Base-by-base conservation (phyloP, 78 protist species). In the Dictyostelium firmibasis region DNA sequence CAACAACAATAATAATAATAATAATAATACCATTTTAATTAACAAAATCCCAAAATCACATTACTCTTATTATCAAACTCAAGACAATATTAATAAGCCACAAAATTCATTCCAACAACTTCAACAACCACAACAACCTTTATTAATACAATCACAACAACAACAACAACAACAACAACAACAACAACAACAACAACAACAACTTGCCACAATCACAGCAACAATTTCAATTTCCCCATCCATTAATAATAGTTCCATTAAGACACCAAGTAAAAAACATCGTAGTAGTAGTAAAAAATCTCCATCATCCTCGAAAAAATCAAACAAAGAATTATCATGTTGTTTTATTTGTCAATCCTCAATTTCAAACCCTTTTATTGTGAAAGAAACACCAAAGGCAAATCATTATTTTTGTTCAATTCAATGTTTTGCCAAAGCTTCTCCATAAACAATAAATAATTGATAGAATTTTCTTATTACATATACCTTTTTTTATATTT, bases 271-370 rank as follows among this genome's bases (percentile, higher is more conserved):
- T 57, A 57, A 20, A 57, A 57, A 57, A 20, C 67, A 57, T 57
- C 67, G 38, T 20, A 36, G 47, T 75, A 35, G 29, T 25, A 16
- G n/a, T 72, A 33, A 27, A 75, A 36, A 36, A 75, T 31, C 44
- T 16, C n/a, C 44, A 14, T 75, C 81, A 23, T 75, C 81, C 4
- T 31, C 44, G 16, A 75, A 75, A 75, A 36, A 29, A 75, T 31
- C 47, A 33, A 20, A 57, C 67, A 57, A 57, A 27, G 27, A 6
- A 5, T 57, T 33, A 20, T 36, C 41, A 36, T 75, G 38, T 74
- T 75, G 81, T 36, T 29, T 75, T 29, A 23, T 75, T 27, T 75
- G 81, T 75, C 41, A 75, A 75, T 75, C 81, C 4, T 36, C 75
- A 67, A 67, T 75, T 75, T 75, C 35, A 29, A 36, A 36, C 20